A percentile compares a stretch with the other conserved stretches of the same genome.
phyloP scores from a whole-genome alignment of 164 flowering plant species.

The Brasenia schreberi region DNA sequence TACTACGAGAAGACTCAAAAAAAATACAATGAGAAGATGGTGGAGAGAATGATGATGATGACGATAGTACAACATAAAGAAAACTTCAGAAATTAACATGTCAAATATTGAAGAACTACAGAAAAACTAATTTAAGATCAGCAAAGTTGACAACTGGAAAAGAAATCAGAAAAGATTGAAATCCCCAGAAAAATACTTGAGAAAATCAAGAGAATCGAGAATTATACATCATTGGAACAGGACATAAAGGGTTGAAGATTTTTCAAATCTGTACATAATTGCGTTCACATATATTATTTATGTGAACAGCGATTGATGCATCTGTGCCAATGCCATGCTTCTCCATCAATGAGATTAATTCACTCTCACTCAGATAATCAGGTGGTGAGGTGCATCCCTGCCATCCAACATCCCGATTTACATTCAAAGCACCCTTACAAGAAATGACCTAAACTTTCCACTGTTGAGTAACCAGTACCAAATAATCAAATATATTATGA shows the following conservation, averaged over 20 bases:
- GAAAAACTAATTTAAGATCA: too few relatives aligned
- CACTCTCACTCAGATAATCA: constrained; percentile 92
- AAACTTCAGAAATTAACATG: too few relatives aligned
- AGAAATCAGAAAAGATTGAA: background rate
- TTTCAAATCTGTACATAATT: constrained; percentile 78
- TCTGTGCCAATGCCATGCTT: constrained; percentile 96
- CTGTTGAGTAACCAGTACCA: too few relatives aligned
- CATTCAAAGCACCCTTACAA: too few relatives aligned
- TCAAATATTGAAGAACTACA: too few relatives aligned
- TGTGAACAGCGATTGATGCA: constrained; percentile 94
- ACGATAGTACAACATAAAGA: too few relatives aligned
- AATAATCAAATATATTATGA: too few relatives aligned
- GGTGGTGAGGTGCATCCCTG: constrained; percentile 83
- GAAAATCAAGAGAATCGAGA: background rate
- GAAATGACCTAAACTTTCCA: too few relatives aligned
- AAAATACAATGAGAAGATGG: too few relatives aligned
- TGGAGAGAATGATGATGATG: too few relatives aligned
- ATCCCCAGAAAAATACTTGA: background rate
- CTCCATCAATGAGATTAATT: constrained; percentile 91
- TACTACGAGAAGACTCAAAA: too few relatives aligned
- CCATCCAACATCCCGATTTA: background rate
- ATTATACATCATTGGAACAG: background rate
- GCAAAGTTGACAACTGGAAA: too few relatives aligned
- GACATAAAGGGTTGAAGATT: background rate
- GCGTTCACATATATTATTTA: constrained; percentile 93